A percentile compares a stretch with the other conserved stretches of the same genome.
These are phyloP conservation scores for Galerina sulciceps DNA, from an alignment of 768 basidiomycete species.

Conservation along the genomic window DNA sequence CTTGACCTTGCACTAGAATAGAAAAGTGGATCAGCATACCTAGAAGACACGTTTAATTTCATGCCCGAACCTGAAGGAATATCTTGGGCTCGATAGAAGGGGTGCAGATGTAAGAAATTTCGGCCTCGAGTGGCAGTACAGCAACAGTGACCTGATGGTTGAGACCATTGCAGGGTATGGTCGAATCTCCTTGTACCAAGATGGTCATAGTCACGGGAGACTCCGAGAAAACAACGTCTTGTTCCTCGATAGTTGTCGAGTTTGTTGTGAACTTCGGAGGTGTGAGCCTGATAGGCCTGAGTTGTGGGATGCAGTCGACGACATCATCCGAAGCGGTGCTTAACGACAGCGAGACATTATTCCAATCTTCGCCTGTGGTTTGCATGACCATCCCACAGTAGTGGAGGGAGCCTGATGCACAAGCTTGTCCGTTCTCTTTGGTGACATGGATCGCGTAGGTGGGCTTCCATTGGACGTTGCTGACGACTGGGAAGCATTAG, in stretches of 20 bases:
- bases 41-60: background rate
- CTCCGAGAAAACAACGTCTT: constrained; percentile 48
- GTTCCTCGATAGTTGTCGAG: constrained; percentile 28
- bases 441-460: constrained; percentile 63
- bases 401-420: constrained; percentile 48
- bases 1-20: constrained; percentile 48
- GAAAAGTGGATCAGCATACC: background rate
- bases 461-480: constrained; percentile 52
- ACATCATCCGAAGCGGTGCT: constrained; percentile 48
- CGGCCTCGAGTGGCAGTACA: constrained; percentile 47
- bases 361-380: constrained; percentile 67
- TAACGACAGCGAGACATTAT: constrained; percentile 48
- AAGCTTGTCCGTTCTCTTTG: constrained; percentile 47
- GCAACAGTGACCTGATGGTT: constrained; percentile 60
- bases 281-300: constrained; percentile 30
- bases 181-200: constrained; percentile 50
- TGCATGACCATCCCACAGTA: constrained; percentile 60
- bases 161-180: constrained; percentile 57
- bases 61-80: constrained; percentile 50
- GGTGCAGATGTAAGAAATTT: constrained; percentile 50
- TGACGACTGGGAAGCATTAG: constrained; percentile 45
- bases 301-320: constrained; percentile 36
- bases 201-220: constrained; percentile 58
- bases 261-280: background rate
- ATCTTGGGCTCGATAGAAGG: constrained; percentile 53